Base-by-base conservation (phyloP, 2,329 filamentous ascomycete genomes). In the Aspergillus phoenicis region DNA sequence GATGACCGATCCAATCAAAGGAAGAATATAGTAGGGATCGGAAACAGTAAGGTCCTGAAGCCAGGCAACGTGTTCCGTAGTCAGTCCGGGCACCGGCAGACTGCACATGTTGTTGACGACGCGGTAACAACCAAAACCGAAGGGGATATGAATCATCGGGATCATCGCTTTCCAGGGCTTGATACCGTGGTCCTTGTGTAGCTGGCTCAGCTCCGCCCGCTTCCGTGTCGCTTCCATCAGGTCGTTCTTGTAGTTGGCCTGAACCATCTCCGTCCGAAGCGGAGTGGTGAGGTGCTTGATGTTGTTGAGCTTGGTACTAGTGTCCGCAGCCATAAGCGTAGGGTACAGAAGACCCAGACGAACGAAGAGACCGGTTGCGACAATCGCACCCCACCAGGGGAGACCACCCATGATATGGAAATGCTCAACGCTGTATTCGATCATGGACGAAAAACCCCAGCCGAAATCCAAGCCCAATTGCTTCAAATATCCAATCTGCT, bases 401-500 rank as follows among this genome's bases (percentile, higher is more conserved):
- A 91, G 77, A 38, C 89, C 91, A 6, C 73, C 80, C 68, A 84
- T 89, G 63, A 97, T 82, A 77, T 99, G 92, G 43, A 96, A 73
- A 73, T 94, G 87, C 81, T 99, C 95, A 10, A 98, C 79, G 2
- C 86, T 22, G 83, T 84, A 93, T 78, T 97, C 84, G 75, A 95
- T 87, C 15, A 86, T 66, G 4, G 88, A 80, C 0, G 93, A 91
- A 5, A 91, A 86, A 15, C 94, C 94, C 81, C 82, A 93, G 72
- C 94, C 93, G 71, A 89, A 98, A 70, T 98, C 91, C 22, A 99
- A 81, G 3, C 95, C 95, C 10, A 98, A 82, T 6, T 87, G 84
- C 68, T 91, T 86, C 61, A 99, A 81, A 71, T 93, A 97, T 64
- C 95, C 95, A 61, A 96, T 85, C 54, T 87, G 82, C 71, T 94